Percentiles rank a stretch among this genome's conserved stretches.
phyloP scores from a whole-genome alignment of 257 asterid species.

The Marsdenia floribunda region DNA sequence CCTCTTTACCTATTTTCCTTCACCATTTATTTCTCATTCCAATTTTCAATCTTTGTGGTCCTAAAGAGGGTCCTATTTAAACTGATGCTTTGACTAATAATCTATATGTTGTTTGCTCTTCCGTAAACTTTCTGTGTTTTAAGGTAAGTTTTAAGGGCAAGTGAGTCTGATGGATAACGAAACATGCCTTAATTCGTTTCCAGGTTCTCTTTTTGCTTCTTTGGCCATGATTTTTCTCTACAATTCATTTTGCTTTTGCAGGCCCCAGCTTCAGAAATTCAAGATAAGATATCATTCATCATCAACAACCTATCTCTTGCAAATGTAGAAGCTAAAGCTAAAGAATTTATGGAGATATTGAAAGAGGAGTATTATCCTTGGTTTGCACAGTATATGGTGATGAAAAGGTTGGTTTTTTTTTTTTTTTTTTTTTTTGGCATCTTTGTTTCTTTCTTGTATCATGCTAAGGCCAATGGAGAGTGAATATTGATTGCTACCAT shows the following conservation, averaged over 20 bases:
- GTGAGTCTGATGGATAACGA: background rate
- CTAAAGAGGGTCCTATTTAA: background rate
- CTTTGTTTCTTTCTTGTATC: background rate
- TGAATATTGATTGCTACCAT: background rate
- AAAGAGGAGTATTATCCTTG: conserved; percentile 78
- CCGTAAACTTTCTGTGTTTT: background rate
- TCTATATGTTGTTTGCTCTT: background rate
- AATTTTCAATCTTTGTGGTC: background rate
- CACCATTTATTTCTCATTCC: background rate
- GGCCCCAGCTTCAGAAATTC: conserved; percentile 92
- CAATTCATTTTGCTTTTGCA: conserved; percentile 27
- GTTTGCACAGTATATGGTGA: conserved; percentile 98
- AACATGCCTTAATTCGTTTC: background rate
- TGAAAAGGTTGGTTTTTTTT: conserved; percentile 64
- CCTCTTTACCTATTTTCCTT: too few species aligned
- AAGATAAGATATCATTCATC: conserved; percentile 86
- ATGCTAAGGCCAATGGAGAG: background rate
- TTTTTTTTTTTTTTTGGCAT: background rate
- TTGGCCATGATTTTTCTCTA: background rate
- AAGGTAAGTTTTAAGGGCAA: background rate
- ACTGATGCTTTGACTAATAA: background rate
- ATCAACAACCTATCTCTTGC: conserved; percentile 80
- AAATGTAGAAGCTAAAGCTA: conserved; percentile 85
- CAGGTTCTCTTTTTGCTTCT: background rate
- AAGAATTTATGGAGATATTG: conserved; percentile 70